Conservation (phyloP, 805 yeast species). For the Hermanozyma aechmeae region DNA sequence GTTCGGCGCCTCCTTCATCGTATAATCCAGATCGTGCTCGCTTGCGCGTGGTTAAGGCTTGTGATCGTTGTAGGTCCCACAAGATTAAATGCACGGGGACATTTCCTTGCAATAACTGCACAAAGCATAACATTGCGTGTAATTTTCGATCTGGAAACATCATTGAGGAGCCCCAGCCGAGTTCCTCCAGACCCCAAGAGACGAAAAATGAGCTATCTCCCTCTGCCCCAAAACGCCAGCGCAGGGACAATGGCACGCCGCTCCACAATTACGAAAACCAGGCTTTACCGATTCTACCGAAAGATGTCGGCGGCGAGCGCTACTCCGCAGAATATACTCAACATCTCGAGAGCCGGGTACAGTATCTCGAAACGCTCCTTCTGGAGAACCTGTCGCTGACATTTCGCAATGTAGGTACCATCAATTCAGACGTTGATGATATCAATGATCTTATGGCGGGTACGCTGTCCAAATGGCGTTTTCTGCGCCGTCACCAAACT, state of each 20-base stretch:
- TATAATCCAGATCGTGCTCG: too few relatives aligned
- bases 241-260: neutral
- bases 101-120: conserved; percentile 41
- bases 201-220: too few relatives aligned
- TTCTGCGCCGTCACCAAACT: conserved; percentile 37
- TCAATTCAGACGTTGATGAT: conserved; percentile 12
- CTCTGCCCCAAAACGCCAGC: too few relatives aligned
- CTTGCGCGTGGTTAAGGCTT: conserved; percentile 44
- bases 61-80: conserved; percentile 45
- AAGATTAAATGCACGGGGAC: conserved; percentile 52
- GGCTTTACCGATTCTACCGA: neutral
- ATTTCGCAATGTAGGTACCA: conserved; percentile 4
- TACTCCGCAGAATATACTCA: conserved; percentile 18
- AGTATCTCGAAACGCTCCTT: conserved; percentile 27
- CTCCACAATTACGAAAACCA: neutral
- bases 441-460: conserved; percentile 7
- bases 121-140: conserved; percentile 26
- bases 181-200: too few relatives aligned
- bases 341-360: conserved; percentile 30
- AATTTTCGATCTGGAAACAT: conserved; percentile 7
- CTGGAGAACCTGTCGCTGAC: conserved; percentile 1
- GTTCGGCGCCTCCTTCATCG: too few relatives aligned
- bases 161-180: conserved; percentile 1
- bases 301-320: neutral
- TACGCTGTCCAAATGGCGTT: conserved; percentile 35